Conservation (phyloP, 768 basidiomycete genomes). For the Suillus spraguei region DNA sequence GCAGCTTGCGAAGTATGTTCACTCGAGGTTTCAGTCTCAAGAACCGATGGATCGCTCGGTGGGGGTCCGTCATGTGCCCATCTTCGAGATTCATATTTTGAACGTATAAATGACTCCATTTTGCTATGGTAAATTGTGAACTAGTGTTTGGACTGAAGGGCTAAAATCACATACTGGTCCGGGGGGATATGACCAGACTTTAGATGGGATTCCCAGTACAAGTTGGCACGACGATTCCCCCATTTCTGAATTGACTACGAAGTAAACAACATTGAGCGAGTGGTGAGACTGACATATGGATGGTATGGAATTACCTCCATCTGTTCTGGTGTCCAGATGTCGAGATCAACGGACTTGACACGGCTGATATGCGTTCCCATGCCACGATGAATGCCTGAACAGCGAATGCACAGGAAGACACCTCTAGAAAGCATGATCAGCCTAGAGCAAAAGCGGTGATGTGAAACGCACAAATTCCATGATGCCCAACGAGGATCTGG, state of each 20-base stretch:
- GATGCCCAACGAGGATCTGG: constrained; percentile 97
- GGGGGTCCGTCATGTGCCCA: constrained; percentile 94
- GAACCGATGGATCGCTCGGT: constrained; percentile 77
- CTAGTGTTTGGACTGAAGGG: constrained; percentile 3
- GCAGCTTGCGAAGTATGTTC: constrained; percentile 2
- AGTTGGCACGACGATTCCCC: constrained; percentile 91
- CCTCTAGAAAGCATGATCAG: constrained; percentile 52
- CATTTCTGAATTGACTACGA: constrained; percentile 82
- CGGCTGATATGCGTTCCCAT: constrained; percentile 99
- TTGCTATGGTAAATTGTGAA: constrained; percentile 57
- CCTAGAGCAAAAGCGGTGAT: not conserved
- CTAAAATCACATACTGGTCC: constrained; percentile 75
- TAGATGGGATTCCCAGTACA: constrained; percentile 97
- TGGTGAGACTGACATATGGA: constrained; percentile 3
- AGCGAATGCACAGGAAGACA: constrained; percentile 94
- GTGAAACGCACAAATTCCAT: constrained; percentile 82
- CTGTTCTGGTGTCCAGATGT: constrained; percentile 97
- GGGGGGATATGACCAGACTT: constrained; percentile 90
- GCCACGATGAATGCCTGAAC: constrained; percentile 95
- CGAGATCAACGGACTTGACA: constrained; percentile 96
- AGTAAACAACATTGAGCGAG: constrained; percentile 8
- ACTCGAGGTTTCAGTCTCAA: constrained; percentile 49
- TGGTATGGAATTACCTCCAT: constrained; percentile 68
- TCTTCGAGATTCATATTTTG: constrained; percentile 90
- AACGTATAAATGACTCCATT: constrained; percentile 96